phyloP scores from a whole-genome alignment of 352 stramenopile genomes.

The Elongisporangium undulatum region DNA sequence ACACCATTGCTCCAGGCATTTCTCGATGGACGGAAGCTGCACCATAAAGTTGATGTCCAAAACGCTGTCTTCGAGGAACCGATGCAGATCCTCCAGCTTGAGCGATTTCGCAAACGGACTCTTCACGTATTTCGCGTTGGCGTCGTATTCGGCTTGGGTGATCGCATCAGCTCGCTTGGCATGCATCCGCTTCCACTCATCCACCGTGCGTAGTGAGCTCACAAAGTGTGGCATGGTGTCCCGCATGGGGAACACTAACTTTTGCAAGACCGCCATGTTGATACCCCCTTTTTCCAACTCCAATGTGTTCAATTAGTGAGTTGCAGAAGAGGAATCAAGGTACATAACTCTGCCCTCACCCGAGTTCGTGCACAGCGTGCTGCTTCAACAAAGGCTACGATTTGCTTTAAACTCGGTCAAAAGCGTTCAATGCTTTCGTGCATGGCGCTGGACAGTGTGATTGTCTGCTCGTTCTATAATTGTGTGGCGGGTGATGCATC shows the following conservation, averaged over 20 bases:
- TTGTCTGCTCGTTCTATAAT: neutral
- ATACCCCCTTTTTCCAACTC: neutral
- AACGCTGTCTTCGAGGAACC: slow-evolving; percentile 68
- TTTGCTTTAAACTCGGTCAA: neutral
- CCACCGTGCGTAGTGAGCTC: slow-evolving; percentile 51
- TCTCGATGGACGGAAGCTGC: slow-evolving; percentile 78
- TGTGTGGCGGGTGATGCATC: neutral
- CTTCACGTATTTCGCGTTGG: slow-evolving; percentile 74
- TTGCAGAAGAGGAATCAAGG: neutral
- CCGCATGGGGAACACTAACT: slow-evolving; percentile 57
- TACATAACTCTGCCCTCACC: neutral
- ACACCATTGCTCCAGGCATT: slow-evolving; percentile 68
- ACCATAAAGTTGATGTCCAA: slow-evolving; percentile 84
- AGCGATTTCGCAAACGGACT: slow-evolving; percentile 61
- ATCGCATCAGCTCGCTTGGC: slow-evolving; percentile 52
- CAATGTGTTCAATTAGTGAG: neutral
- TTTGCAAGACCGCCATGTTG: slow-evolving; percentile 18
- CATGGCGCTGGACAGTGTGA: neutral
- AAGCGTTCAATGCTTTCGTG: neutral
- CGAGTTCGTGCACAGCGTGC: neutral
- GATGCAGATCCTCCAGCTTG: slow-evolving; percentile 55
- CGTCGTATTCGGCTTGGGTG: slow-evolving; percentile 53
- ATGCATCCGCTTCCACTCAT: slow-evolving; percentile 68
- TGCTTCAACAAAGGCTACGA: neutral
- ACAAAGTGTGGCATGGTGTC: slow-evolving; percentile 84